These are phyloP conservation scores for Ceratocystis ficicola DNA, from an alignment of 2,329 filamentous ascomycete species.

Conservation along the genomic window DNA sequence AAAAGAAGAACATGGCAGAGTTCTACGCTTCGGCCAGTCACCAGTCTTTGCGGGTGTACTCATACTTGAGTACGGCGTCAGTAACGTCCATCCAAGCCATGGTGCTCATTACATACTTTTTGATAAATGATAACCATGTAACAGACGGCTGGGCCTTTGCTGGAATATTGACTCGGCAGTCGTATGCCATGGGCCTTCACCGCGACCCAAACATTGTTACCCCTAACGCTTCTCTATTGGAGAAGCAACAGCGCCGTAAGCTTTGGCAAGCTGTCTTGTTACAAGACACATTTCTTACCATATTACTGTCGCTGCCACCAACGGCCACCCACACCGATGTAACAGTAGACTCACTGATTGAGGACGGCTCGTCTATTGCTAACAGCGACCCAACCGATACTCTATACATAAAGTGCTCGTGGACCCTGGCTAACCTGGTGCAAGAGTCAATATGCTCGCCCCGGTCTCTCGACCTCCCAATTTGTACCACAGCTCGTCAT, in stretches of 20 bases:
- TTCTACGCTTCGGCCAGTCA: constrained; percentile 73
- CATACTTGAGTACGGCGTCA: constrained; percentile 63
- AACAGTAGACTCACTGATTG: constrained; percentile 57
- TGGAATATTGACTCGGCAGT: constrained; percentile 62
- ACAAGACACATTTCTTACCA: constrained; percentile 71
- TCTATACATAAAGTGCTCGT: constrained; percentile 62
- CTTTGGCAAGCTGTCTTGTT: constrained; percentile 72
- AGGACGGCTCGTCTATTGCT: constrained; percentile 47
- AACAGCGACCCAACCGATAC: constrained; percentile 52
- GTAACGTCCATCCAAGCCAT: constrained; percentile 65
- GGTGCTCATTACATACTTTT: constrained; percentile 68
- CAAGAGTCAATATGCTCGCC: constrained; percentile 66
- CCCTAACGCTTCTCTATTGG: constrained; percentile 53
- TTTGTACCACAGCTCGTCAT: constrained; percentile 55
- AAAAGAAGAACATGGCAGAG: constrained; percentile 63
- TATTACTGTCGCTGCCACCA: constrained; percentile 63
- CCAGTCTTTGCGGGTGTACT: constrained; percentile 61
- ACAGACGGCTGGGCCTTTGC: constrained; percentile 75
- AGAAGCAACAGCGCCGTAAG: constrained; percentile 68
- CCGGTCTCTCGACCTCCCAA: constrained; percentile 58
- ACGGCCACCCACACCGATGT: constrained; percentile 71
- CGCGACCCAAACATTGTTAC: constrained; percentile 64
- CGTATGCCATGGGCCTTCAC: constrained; percentile 71
- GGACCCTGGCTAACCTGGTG: constrained; percentile 66
- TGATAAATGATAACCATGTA: constrained; percentile 77